Evolutionary conservation across 2,329 filamentous ascomycete species (phyloP).

Genomic region (Sphaerulina musiva): DNA sequence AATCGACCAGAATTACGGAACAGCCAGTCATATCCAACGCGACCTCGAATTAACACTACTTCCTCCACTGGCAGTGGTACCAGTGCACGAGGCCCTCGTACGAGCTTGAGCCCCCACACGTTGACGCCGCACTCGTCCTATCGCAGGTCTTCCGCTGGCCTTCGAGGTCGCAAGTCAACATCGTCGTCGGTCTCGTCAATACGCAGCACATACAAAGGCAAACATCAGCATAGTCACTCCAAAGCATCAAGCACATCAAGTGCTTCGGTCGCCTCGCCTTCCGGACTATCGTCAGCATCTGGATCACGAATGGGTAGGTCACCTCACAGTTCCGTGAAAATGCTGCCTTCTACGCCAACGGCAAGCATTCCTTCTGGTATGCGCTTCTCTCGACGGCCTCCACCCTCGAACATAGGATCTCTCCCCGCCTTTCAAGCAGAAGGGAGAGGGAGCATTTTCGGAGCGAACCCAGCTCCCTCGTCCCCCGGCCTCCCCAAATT

Average conservation of each 20-base stretch:
- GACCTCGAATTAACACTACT: slow-evolving; percentile 41
- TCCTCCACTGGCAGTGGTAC: slow-evolving; percentile 32
- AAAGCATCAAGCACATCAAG: slow-evolving; percentile 93
- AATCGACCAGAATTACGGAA: slow-evolving; percentile 35
- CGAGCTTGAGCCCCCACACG: slow-evolving; percentile 65
- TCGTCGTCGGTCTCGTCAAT: slow-evolving; percentile 92
- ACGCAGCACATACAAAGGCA: slow-evolving; percentile 80
- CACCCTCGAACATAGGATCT: slow-evolving; percentile 29
- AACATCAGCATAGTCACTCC: slow-evolving; percentile 71
- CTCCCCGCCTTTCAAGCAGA: slow-evolving; percentile 26
- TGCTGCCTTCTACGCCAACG: slow-evolving; percentile 85
- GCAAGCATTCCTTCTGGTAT: slow-evolving; percentile 69
- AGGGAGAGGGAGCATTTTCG: slow-evolving; percentile 21
- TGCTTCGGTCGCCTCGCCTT: slow-evolving; percentile 52
- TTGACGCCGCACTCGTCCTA: slow-evolving; percentile 82
- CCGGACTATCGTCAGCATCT: slow-evolving; percentile 44
- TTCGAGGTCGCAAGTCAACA: slow-evolving; percentile 89
- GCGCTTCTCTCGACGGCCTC: slow-evolving; percentile 48
- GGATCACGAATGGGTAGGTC: slow-evolving; percentile 60
- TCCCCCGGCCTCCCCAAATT: slow-evolving; percentile 60
- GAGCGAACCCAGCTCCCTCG: slow-evolving; percentile 42
- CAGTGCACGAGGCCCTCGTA: slow-evolving; percentile 34
- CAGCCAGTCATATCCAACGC: slow-evolving; percentile 35
- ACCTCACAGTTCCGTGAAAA: slow-evolving; percentile 86
- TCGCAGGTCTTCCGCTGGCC: slow-evolving; percentile 71